Evolutionary conservation across 768 basidiomycete species (phyloP), one percentile per base, ranked within the genome.

Genomic region (Sporobolomyces phaffii): DNA sequence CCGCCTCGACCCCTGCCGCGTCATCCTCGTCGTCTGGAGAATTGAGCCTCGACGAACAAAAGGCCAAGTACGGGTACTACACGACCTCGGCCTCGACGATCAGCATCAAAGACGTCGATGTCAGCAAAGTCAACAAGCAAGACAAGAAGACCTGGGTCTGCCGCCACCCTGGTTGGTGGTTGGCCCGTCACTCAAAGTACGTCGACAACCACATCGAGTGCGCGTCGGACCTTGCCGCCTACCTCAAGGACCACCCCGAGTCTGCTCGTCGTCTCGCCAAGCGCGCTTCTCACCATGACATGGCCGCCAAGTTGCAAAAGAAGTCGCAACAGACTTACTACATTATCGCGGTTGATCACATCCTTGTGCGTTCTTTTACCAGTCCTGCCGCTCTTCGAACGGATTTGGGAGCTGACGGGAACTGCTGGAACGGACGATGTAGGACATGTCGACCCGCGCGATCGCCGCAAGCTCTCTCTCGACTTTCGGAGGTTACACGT

Each of bases 331-430:
- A 60, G 34, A 36, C 64, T 10, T 70, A 53, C 64, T 41, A 65
- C 69, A 58, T 70, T 50, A 58, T 70, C 28, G 60, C 64, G 1
- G 57, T 58, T 20, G 69, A 70, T 60, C 69, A 70, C 60, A 38
- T 69, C 41, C 38, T 43, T 31, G 65, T 67, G 40, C 20, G 65
- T 45, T 5, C 20, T 20, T 13, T 26, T 34, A 28, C 26, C 33
- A 24, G 24, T 31, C 24, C 14, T 28, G 13, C 17, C 38, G n/a
- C 20, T 8, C n/a, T 26, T 28, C 40, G 9, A 1, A 34, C 34
- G 20, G 50, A 33, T 14, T 8, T 17, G 10, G 48, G 48, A 29
- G 43, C 9, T n/a, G 40, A 22, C 22, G n/a, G 20, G 22, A 24
- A 10, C 13, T 38, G n/a, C 22, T n/a, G 14, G 14, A 33, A 17